phyloP scores from a whole-genome alignment of 306 rosid genomes.

The Sechiopsis laciniata region DNA sequence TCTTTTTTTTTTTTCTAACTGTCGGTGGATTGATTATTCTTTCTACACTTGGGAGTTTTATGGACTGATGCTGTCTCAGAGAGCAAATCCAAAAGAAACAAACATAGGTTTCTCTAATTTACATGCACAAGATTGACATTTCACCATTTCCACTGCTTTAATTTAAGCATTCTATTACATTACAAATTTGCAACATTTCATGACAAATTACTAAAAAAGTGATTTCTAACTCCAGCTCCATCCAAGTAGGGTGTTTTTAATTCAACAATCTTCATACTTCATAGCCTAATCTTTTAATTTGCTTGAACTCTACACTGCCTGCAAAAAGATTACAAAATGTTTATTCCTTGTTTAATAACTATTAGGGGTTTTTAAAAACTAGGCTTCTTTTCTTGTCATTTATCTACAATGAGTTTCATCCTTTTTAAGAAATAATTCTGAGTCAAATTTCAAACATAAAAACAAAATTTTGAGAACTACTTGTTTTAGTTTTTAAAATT shows the following conservation, averaged over 20 bases:
- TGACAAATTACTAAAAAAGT: background rate
- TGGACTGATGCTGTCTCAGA: background rate
- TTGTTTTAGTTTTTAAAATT: no score
- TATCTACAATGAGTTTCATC: no score
- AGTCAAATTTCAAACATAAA: no score
- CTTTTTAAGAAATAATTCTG: no score
- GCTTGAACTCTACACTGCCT: constrained; percentile 13
- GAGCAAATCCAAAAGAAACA: constrained; percentile 2
- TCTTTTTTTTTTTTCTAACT: background rate
- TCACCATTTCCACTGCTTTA: constrained; percentile 14
- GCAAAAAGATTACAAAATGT: background rate
- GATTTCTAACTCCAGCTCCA: constrained; percentile 13
- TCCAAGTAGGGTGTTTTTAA: background rate
- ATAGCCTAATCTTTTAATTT: background rate
- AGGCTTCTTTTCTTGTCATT: no score
- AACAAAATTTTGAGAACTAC: no score
- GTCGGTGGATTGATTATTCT: background rate
- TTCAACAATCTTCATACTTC: constrained; percentile 4
- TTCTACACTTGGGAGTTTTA: background rate
- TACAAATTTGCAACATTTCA: background rate
- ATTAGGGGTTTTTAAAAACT: no score
- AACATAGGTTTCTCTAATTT: background rate
- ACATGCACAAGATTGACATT: constrained; percentile 2
- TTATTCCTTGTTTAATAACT: background rate
- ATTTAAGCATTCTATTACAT: background rate